Base-by-base conservation (phyloP, 2,329 filamentous ascomycete genomes). In the Tolypocladium album region DNA sequence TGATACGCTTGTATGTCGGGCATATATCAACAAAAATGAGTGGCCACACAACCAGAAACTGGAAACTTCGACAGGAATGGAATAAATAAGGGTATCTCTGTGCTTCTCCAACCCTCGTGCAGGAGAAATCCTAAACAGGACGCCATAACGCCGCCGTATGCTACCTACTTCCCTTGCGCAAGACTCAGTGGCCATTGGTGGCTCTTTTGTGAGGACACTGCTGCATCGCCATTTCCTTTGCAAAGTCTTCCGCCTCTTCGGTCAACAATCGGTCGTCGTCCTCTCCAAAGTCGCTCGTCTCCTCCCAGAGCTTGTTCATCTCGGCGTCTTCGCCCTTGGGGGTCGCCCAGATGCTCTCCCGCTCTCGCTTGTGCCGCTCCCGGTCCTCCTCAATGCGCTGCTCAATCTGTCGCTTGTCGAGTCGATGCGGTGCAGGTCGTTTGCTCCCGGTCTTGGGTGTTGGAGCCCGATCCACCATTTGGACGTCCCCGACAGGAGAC, bases 371-470 rank as follows among this genome's bases (percentile, higher is more conserved):
- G 74, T 99, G 95, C 52, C 94, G 80, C 73, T 99, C 94, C 4
- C 94, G 81, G 73, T 99, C 94, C 75, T 99, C 95, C 67, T 99
- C 95, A 64, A 99, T 96, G 47, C 94, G 82, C 77, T 97, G 92
- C 75, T 97, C 92, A 58, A 97, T 89, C 75, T 96, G 90, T 60
- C 88, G 83, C 75, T 93, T 94, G 69, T 97, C 90, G 58, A 94
- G 72, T 20, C 76, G 72, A 36, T 75, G 73, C 6, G 64, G 40
- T 20, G 40, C 70, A 55, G 64, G 68, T 61, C 67, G 70, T 61
- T 66, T 73, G 13, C 31, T 22, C 11, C 67, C 66, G 20, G 70
- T 67, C 62, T 70, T 74, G 0, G 74, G 72, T 13, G 74, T 74
- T 7, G 74, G 72, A 2, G 76, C 74, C 62, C 74, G 74, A 62